These are phyloP conservation scores for Austroboletus niveus DNA, from an alignment of 1,284 basidiomycete genomes.

Conservation along the genomic window DNA sequence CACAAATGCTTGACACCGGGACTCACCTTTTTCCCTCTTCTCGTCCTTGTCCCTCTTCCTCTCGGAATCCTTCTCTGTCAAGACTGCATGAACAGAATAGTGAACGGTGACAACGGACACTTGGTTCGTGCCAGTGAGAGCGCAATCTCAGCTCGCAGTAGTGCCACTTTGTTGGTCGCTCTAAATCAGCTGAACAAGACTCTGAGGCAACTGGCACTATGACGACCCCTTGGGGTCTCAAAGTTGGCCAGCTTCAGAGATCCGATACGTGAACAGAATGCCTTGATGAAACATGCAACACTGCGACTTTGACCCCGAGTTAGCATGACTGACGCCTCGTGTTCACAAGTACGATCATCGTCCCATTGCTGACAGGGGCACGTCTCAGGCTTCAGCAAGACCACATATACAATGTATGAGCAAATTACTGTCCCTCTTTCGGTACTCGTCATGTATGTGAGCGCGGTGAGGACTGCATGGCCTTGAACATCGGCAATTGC, in stretches of 20 bases:
- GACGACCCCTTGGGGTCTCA: constrained; percentile 23
- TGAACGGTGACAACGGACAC: constrained; percentile 9
- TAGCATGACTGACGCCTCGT: background rate
- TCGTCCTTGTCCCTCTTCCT: constrained; percentile 31
- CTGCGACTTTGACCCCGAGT: constrained; percentile 22
- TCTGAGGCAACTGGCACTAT: constrained; percentile 8
- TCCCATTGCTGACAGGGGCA: constrained; percentile 8
- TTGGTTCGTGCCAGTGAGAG: constrained; percentile 20
- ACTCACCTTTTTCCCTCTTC: constrained; percentile 37
- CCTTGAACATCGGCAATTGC: too few relatives aligned
- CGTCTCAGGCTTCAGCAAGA: too few relatives aligned
- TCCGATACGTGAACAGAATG: background rate
- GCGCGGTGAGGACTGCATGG: constrained; percentile 19
- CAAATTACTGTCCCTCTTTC: background rate
- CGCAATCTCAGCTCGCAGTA: constrained; percentile 14
- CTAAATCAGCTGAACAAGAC: constrained; percentile 13
- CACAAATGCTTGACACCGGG: too few relatives aligned
- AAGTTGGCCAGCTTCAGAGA: constrained; percentile 8
- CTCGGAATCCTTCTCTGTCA: constrained; percentile 2
- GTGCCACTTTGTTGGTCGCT: constrained; percentile 7
- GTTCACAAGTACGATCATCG: background rate
- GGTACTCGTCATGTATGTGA: constrained; percentile 1
- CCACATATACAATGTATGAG: background rate
- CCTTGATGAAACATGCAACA: constrained; percentile 25
- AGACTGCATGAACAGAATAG: constrained; percentile 22